phyloP scores from a whole-genome alignment of 352 stramenopile genomes.

The Globisporangium rhizosaccharum region DNA sequence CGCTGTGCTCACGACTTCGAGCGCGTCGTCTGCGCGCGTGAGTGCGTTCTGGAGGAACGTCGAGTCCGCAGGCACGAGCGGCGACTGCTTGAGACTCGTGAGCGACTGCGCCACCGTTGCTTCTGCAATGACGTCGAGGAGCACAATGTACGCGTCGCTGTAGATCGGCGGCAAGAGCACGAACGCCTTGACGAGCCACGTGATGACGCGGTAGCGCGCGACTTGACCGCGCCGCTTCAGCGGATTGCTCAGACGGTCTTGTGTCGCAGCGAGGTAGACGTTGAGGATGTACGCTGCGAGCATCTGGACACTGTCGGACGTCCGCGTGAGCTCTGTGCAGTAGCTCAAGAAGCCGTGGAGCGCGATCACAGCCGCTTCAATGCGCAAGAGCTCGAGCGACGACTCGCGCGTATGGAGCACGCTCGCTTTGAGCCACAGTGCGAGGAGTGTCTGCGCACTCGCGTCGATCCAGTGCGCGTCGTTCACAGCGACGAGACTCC shows the following conservation, averaged over 20 bases:
- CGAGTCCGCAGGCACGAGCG: constrained; percentile 46
- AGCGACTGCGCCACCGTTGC: constrained; percentile 73
- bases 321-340: constrained; percentile 22
- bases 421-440: constrained; percentile 74
- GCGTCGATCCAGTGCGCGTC: constrained; percentile 53
- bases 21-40: constrained; percentile 40
- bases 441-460: constrained; percentile 51
- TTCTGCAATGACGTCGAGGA: constrained; percentile 76
- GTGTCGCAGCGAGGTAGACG: constrained; percentile 52
- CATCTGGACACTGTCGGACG: constrained; percentile 42
- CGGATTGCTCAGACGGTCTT: constrained; percentile 59
- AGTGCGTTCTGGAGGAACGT: constrained; percentile 64
- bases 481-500: constrained; percentile 62
- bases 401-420: constrained; percentile 76
- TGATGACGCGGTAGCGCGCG: constrained; percentile 67
- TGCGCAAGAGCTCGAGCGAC: constrained; percentile 74
- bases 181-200: constrained; percentile 78
- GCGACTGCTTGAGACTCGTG: constrained; percentile 60
- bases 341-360: constrained; percentile 55
- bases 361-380: constrained; percentile 73
- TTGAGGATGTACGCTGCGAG: constrained; percentile 70
- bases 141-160: constrained; percentile 75
- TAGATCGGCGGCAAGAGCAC: constrained; percentile 66
- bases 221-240: constrained; percentile 79
- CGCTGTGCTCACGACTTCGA: constrained; percentile 53